A percentile compares a stretch with the other conserved stretches of the same genome.
phyloP scores from a whole-genome alignment of 208 protist genomes.

The Porcisia deanei region DNA sequence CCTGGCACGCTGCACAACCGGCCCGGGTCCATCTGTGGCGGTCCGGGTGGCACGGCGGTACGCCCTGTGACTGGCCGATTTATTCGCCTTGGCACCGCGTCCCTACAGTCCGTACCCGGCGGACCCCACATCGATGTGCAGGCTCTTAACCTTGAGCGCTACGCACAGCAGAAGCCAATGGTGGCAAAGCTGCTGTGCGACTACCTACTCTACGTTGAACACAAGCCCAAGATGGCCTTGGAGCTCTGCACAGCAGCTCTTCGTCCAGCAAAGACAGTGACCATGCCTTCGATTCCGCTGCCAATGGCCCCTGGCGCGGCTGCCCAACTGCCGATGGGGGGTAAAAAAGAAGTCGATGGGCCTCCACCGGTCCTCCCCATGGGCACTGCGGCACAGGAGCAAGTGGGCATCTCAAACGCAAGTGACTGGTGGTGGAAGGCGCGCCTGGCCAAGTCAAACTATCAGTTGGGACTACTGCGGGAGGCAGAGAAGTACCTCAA shows the following conservation, averaged over 20 bases:
- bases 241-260: conserved; percentile 82
- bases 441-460: conserved; percentile 93
- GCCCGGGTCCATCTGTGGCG: conserved; percentile 38
- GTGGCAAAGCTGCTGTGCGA: conserved; percentile 94
- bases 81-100: conserved; percentile 94
- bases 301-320: neutral
- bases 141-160: conserved; percentile 89
- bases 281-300: neutral
- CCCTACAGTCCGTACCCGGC: conserved; percentile 69
- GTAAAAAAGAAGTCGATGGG: conserved; percentile 1
- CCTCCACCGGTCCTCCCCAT: conserved; percentile 19
- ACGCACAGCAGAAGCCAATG: conserved; percentile 85
- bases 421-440: conserved; percentile 97
- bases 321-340: conserved; percentile 15
- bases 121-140: conserved; percentile 89
- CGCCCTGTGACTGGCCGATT: conserved; percentile 91
- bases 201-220: conserved; percentile 94
- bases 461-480: conserved; percentile 94
- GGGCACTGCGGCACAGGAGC: conserved; percentile 22
- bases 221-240: conserved; percentile 90
- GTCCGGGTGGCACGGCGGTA: conserved; percentile 50
- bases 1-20: conserved; percentile 70
- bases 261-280: conserved; percentile 27
- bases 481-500: conserved; percentile 94
- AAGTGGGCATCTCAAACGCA: conserved; percentile 49